These are phyloP conservation scores for Wallacemonas sp. DNA, from an alignment of 208 protist species.

Conservation along the genomic window DNA sequence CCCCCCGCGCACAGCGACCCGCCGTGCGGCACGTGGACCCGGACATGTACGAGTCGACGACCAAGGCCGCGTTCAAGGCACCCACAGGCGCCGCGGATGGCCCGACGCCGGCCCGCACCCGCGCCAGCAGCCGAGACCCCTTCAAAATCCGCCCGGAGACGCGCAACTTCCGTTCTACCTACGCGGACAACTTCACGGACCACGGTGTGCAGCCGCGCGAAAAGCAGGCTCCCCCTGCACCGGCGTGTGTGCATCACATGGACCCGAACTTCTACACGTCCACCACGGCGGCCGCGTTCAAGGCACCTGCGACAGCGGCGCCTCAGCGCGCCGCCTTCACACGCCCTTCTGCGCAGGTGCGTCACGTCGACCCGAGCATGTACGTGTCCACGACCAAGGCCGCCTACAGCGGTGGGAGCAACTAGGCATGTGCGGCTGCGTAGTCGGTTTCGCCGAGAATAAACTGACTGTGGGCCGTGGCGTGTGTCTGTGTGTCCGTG, in stretches of 20 bases:
- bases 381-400: constrained; percentile 46
- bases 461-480: too few relatives aligned
- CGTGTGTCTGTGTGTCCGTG: too few relatives aligned
- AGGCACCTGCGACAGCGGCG: background rate
- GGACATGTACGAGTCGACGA: background rate
- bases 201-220: constrained; percentile 1
- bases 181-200: constrained; percentile 43
- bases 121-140: background rate
- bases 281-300: constrained; percentile 2
- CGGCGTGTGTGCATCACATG: constrained; percentile 47
- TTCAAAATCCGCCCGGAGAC: constrained; percentile 16
- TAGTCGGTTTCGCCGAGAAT: too few relatives aligned
- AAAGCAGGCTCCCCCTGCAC: constrained; percentile 4
- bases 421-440: too few relatives aligned
- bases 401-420: constrained; percentile 19
- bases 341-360: constrained; percentile 11
- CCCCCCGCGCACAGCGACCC: background rate
- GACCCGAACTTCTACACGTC: constrained; percentile 57
- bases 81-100: background rate
- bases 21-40: constrained; percentile 25
- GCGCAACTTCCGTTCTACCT: constrained; percentile 30
- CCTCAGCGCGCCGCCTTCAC: constrained; percentile 7
- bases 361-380: constrained; percentile 38
- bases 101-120: background rate
- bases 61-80: background rate